Base-by-base conservation (phyloP, 176 grass and related monocot genomes). In the Chrysopogon serrulatus region DNA sequence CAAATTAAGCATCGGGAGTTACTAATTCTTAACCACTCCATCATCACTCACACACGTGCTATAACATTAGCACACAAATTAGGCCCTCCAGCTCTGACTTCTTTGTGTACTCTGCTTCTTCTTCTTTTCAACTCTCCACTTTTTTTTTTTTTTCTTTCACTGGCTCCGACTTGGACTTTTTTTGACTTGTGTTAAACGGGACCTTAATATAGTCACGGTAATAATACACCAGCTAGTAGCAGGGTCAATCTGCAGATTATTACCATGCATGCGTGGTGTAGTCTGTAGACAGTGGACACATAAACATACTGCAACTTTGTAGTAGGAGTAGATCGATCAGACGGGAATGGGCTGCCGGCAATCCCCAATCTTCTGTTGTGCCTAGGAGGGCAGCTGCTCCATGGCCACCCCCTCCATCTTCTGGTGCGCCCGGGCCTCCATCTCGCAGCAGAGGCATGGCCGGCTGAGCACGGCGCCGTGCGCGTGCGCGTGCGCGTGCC, bases 381-480 rank as follows among this genome's bases (percentile, higher is more conserved):
- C 54, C 54, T 59, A 77, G 41, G 92, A 88, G 6, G 84, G 92
- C 78, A 97, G 88, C 81, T 94, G 78, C 74, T 94, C 95, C 35
- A 86, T 39, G 78, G 87, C 49, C 66, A 91, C 79, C 77, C 94
- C 90, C 63, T 91, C 88, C 90, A 97, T 89, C 86, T 94, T 92
- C 34, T 91, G 90, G 53, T 90, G 90, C 85, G 85, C 84, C 77
- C 86, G 80, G 28, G 91, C 86, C 82, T 91, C 89, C 78, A 85
- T 79, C 86, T 92, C 92, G 85, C 90, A 92, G 82, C 85, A 79
- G 32, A 84, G 81, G 87, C 91, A 97, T 0, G 78, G 83, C 47
- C 83, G 44, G 79, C 39, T 88, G 26, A 87, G 64, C 36, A 85
- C 56, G 10, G 85, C 65, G 23, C 88, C 79, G 6, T 45, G 74